Conservation (phyloP, 768 basidiomycete species). For the Hericium erinaceus region DNA sequence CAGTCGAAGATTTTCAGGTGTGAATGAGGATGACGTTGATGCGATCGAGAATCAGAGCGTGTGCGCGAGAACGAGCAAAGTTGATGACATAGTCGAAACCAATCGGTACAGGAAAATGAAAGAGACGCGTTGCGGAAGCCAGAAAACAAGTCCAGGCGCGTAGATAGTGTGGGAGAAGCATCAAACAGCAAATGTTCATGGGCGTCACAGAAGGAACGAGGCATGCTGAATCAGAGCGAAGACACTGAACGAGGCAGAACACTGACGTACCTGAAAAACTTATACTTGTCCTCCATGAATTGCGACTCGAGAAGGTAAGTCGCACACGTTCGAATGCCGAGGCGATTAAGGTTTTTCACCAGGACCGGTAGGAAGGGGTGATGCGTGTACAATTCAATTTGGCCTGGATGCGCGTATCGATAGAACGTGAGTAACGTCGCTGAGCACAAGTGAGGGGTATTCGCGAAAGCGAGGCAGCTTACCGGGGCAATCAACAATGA, state of each 20-base stretch:
- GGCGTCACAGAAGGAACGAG: background rate
- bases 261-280: slow-evolving; percentile 75
- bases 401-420: slow-evolving; percentile 41
- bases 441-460: slow-evolving; percentile 1
- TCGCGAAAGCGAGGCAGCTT: slow-evolving; percentile 11
- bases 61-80: background rate
- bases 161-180: background rate
- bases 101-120: slow-evolving; percentile 1
- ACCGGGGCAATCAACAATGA: slow-evolving; percentile 90
- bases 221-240: background rate
- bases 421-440: background rate
- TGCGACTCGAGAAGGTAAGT: slow-evolving; percentile 94
- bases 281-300: slow-evolving; percentile 99
- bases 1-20: background rate
- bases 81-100: background rate
- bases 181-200: background rate
- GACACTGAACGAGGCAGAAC: background rate
- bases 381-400: slow-evolving; percentile 98
- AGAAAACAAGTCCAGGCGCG: background rate
- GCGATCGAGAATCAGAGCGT: background rate
- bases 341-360: slow-evolving; percentile 59
- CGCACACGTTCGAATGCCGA: slow-evolving; percentile 82
- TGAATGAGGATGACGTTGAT: background rate
- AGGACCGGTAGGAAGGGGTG: slow-evolving; percentile 93
- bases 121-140: background rate